Evolutionary conservation across 192 early-diverging fungal genomes (phyloP).

Genomic region (Chytriomyces hyalinus): DNA sequence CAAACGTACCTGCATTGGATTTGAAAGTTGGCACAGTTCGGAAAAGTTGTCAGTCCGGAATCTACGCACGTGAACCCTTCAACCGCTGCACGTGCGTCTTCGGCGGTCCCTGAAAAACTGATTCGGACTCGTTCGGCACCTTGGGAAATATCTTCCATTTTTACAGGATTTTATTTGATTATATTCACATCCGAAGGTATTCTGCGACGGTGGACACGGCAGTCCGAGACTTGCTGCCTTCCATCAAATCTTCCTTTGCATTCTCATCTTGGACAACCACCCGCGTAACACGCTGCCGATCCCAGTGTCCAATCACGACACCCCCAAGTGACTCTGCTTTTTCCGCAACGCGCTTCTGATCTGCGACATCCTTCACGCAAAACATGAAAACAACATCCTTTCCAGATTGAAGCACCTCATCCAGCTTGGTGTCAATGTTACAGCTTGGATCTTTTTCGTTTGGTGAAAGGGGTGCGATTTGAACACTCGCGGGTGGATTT

Average conservation of each 20-base stretch:
- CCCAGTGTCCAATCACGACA: conserved; percentile 12
- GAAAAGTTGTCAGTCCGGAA: too few species aligned
- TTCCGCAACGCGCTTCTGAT: background rate
- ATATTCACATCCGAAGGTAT: background rate
- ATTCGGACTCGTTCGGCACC: too few species aligned
- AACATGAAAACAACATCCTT: conserved; percentile 25
- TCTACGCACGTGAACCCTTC: too few species aligned
- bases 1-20: too few species aligned
- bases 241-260: conserved; percentile 22
- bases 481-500: background rate
- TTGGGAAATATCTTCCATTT: too few species aligned
- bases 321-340: background rate
- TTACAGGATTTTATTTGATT: background rate
- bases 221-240: conserved; percentile 16
- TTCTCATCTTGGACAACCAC: conserved; percentile 8
- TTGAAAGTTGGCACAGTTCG: too few species aligned
- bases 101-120: too few species aligned
- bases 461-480: background rate
- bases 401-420: background rate
- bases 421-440: background rate
- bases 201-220: conserved; percentile 6
- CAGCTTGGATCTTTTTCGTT: background rate
- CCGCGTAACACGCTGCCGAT: conserved; percentile 9
- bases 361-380: background rate
- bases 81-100: too few species aligned